Evolutionary conservation across 257 asterid species (phyloP).

Genomic region (Solanum ossicruentum): DNA sequence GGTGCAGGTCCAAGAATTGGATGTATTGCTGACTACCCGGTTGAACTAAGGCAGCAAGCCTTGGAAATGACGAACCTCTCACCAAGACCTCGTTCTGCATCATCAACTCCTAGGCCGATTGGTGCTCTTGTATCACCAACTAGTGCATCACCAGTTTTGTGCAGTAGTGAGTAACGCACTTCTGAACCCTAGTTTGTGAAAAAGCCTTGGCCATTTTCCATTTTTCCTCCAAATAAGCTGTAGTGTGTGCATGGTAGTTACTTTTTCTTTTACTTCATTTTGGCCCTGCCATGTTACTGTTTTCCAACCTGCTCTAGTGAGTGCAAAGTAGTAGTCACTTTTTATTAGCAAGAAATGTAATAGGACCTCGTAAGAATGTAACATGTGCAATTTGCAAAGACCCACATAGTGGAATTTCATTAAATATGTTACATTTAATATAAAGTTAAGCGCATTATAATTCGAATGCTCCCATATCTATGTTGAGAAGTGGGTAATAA

Average conservation of each 20-base stretch:
- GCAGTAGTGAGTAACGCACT: conserved; percentile 4
- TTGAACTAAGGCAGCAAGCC: conserved; percentile 73
- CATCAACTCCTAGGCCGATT: conserved; percentile 19
- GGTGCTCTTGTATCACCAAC: conserved; percentile 24
- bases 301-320: not conserved
- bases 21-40: conserved; percentile 79
- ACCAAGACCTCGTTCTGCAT: conserved; percentile 25
- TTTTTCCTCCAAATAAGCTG: not conserved
- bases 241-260: not conserved
- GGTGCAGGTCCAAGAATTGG: conserved; percentile 96
- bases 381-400: too few species aligned
- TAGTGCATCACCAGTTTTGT: conserved; percentile 1
- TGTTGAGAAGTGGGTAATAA: not conserved
- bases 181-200: not conserved
- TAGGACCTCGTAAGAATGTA: not conserved
- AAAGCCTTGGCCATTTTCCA: not conserved
- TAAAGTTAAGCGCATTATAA: not conserved
- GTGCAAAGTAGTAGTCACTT: not conserved
- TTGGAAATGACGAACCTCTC: conserved; percentile 69
- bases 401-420: too few species aligned
- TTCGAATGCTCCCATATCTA: not conserved
- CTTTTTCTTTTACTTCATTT: not conserved
- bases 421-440: too few species aligned
- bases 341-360: not conserved
- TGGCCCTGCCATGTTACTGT: not conserved